phyloP scores from a whole-genome alignment of 306 rosid species.

The Glycine tomentella region DNA sequence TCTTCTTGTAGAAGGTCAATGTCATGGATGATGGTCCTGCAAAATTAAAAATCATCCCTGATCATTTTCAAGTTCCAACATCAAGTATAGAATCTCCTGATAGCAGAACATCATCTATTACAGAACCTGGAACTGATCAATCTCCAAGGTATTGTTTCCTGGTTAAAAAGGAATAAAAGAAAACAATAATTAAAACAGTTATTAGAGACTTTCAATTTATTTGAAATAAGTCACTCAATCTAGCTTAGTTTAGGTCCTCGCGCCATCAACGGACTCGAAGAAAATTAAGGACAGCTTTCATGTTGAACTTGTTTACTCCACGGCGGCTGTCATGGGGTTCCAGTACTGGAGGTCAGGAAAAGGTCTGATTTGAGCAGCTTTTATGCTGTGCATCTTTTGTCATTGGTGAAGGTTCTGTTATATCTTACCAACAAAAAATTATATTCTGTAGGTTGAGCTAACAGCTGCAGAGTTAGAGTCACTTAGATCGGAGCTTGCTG shows the following conservation, averaged over 20 bases:
- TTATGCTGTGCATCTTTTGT: conserved; percentile 16
- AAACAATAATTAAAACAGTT: background rate
- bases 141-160: conserved; percentile 60
- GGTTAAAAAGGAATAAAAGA: conserved; percentile 18
- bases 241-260: conserved; percentile 67
- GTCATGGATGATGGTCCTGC: conserved; percentile 82
- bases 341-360: conserved; percentile 65
- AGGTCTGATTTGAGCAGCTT: conserved; percentile 61
- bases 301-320: conserved; percentile 73
- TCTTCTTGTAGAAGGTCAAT: conserved; percentile 40
- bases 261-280: conserved; percentile 58
- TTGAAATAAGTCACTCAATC: conserved; percentile 47
- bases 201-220: conserved; percentile 16
- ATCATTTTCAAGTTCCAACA: conserved; percentile 74
- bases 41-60: conserved; percentile 71
- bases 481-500: conserved; percentile 79
- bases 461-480: conserved; percentile 83
- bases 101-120: conserved; percentile 51
- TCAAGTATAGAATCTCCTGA: conserved; percentile 58
- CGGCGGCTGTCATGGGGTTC: conserved; percentile 75
- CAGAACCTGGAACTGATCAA: conserved; percentile 57
- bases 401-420: conserved; percentile 33
- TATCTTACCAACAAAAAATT: conserved; percentile 42
- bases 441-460: conserved; percentile 69
- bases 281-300: conserved; percentile 63